Evolutionary conservation across 192 early-diverging fungal genomes (phyloP).

Genomic region (Cladochytrium replicatum): DNA sequence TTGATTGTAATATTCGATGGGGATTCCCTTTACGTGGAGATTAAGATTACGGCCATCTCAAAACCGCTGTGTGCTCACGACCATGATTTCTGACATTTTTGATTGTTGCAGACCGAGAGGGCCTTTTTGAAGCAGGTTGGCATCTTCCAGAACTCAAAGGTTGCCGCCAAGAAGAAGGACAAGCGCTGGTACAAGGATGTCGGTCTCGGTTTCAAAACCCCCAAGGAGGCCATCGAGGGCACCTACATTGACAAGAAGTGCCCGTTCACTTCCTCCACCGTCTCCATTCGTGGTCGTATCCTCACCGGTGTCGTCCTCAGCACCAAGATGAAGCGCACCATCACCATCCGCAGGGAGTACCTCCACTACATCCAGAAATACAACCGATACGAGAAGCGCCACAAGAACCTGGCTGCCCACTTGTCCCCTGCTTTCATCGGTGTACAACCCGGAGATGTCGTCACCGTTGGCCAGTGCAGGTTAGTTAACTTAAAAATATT

Average conservation of each 20-base stretch:
- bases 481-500: slow-evolving; percentile 8
- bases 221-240: slow-evolving; percentile 92
- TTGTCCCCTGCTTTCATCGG: slow-evolving; percentile 90
- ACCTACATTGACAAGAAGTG: slow-evolving; percentile 99
- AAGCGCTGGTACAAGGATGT: slow-evolving; percentile 98
- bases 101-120: slow-evolving; percentile 68
- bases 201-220: slow-evolving; percentile 99
- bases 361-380: slow-evolving; percentile 99
- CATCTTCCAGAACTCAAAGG: slow-evolving; percentile 88
- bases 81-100: no score
- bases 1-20: no score
- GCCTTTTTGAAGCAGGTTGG: slow-evolving; percentile 95
- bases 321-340: slow-evolving; percentile 98
- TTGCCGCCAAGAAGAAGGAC: slow-evolving; percentile 57
- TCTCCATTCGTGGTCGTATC: slow-evolving; percentile 97
- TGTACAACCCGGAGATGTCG: slow-evolving; percentile 75
- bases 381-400: slow-evolving; percentile 99
- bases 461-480: slow-evolving; percentile 98
- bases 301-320: slow-evolving; percentile 84
- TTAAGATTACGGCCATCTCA: no score
- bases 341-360: slow-evolving; percentile 98
- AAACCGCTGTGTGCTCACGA: no score
- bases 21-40: no score
- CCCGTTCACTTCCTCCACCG: slow-evolving; percentile 89
- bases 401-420: slow-evolving; percentile 98